These are phyloP conservation scores for Ogataea methanolica DNA, from an alignment of 805 yeast genomes.

Conservation along the genomic window DNA sequence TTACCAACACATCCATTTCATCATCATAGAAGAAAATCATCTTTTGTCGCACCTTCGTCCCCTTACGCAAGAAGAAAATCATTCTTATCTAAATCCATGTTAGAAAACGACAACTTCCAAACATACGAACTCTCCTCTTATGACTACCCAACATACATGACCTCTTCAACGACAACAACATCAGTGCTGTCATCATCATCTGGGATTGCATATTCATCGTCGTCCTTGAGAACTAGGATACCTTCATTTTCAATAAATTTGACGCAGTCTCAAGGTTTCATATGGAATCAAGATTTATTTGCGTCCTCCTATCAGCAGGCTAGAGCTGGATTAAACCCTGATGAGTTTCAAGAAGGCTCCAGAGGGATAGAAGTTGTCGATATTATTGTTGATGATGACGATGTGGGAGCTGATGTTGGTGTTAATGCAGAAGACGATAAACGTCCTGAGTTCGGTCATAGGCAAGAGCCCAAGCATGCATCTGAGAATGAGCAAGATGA, in stretches of 20 bases:
- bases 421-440: too few species aligned
- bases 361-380: conserved; percentile 23
- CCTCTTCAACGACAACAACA: not conserved
- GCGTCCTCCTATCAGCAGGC: conserved; percentile 66
- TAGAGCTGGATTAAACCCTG: conserved; percentile 31
- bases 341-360: conserved; percentile 17
- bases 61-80: conserved; percentile 55
- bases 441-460: too few species aligned
- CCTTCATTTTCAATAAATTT: conserved; percentile 41
- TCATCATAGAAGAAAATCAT: conserved; percentile 23
- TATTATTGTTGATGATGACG: conserved; percentile 17
- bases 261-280: conserved; percentile 66
- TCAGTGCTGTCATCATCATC: not conserved
- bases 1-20: not conserved
- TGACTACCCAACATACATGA: not conserved
- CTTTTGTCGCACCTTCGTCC: conserved; percentile 36
- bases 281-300: conserved; percentile 73
- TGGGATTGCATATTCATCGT: not conserved
- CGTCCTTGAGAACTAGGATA: conserved; percentile 14
- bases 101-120: conserved; percentile 48
- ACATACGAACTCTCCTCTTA: conserved; percentile 40
- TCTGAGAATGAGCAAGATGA: not conserved
- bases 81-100: conserved; percentile 53
- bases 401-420: not conserved
- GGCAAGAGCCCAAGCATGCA: too few species aligned